These are phyloP conservation scores for Cladophialophora psammophila DNA, from an alignment of 2,329 filamentous ascomycete species.

Conservation along the genomic window DNA sequence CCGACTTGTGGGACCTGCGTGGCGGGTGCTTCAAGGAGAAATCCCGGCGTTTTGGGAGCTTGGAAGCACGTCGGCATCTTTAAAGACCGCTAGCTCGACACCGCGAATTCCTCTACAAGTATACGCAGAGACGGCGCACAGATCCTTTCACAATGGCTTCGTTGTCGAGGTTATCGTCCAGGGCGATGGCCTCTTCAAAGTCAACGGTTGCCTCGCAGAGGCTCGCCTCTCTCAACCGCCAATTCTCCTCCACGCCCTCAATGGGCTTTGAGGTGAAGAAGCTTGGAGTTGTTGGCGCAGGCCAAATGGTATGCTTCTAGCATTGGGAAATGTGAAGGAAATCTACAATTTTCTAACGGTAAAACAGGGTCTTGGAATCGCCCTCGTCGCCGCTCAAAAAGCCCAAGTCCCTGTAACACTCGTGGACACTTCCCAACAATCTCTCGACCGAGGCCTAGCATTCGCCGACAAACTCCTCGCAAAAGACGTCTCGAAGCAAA, in stretches of 20 bases:
- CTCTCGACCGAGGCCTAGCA: conserved; percentile 84
- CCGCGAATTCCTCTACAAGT: not conserved
- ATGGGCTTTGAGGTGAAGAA: conserved; percentile 77
- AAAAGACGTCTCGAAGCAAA: conserved; percentile 89
- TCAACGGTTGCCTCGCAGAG: conserved; percentile 44
- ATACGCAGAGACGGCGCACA: not conserved
- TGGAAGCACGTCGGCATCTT: conserved; percentile 8
- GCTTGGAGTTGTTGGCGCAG: conserved; percentile 90
- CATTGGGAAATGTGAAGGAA: not conserved
- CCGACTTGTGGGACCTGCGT: not conserved
- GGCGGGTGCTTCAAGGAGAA: conserved; percentile 18
- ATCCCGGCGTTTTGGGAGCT: conserved; percentile 14
- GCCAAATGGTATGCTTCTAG: conserved; percentile 79
- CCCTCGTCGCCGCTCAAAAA: conserved; percentile 86
- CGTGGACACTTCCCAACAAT: conserved; percentile 82
- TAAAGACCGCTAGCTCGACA: not conserved
- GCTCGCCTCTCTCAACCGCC: conserved; percentile 51
- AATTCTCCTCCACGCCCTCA: conserved; percentile 73
- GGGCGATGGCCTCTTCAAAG: conserved; percentile 50
- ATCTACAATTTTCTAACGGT: conserved; percentile 8
- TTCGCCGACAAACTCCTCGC: conserved; percentile 96
- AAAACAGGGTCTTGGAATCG: conserved; percentile 86
- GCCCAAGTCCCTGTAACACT: conserved; percentile 84
- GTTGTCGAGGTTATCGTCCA: conserved; percentile 36
- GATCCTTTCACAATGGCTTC: conserved; percentile 31